Conservation (phyloP, 306 rosid species). For the Inga laurina region DNA sequence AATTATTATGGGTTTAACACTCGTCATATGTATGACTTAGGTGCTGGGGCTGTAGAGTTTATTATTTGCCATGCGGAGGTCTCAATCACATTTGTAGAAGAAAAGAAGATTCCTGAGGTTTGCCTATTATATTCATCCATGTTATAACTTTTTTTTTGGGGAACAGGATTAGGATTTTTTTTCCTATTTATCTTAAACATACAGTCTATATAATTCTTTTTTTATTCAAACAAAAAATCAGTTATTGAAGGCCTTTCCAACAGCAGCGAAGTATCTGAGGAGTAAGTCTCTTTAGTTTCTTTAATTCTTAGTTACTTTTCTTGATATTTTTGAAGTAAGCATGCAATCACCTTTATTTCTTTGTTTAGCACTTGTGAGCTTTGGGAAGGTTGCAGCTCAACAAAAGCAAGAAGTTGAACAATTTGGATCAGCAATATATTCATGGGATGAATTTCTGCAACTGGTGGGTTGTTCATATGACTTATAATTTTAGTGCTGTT, state of each 20-base stretch:
- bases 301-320: slow-evolving; percentile 30
- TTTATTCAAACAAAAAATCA: slow-evolving; percentile 26
- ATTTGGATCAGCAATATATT: slow-evolving; percentile 63
- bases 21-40: slow-evolving; percentile 46
- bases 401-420: slow-evolving; percentile 70
- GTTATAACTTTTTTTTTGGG: neutral
- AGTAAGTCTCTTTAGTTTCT: slow-evolving; percentile 55
- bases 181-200: neutral
- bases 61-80: slow-evolving; percentile 83
- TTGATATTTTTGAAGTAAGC: neutral
- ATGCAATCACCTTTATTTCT: slow-evolving; percentile 26
- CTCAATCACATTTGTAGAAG: slow-evolving; percentile 78
- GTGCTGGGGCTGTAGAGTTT: slow-evolving; percentile 91
- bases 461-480: slow-evolving; percentile 57
- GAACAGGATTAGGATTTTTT: slow-evolving; percentile 6
- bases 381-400: slow-evolving; percentile 72
- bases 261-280: slow-evolving; percentile 55
- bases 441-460: slow-evolving; percentile 83
- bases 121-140: slow-evolving; percentile 2
- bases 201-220: slow-evolving; percentile 5
- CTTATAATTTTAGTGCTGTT: slow-evolving; percentile 2
- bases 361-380: slow-evolving; percentile 82
- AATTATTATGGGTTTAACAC: slow-evolving; percentile 27
- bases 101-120: slow-evolving; percentile 90
- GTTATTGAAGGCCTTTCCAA: slow-evolving; percentile 85